Conservation (phyloP, 106 monocot species). For the Phalaenopsis aphrodite region DNA sequence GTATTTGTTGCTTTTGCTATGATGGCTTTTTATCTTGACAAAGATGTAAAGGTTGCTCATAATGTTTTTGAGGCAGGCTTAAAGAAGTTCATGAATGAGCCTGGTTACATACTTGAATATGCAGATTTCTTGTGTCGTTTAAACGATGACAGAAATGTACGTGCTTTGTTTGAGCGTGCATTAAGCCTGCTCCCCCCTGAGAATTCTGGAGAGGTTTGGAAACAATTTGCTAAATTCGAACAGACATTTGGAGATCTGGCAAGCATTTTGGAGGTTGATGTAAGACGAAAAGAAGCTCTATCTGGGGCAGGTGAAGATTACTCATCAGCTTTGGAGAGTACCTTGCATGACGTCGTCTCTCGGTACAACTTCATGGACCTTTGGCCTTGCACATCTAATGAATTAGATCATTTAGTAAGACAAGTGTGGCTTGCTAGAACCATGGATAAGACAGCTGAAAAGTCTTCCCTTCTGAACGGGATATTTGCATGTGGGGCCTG, state of each 20-base stretch:
- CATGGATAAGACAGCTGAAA: slow-evolving; percentile 49
- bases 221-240: slow-evolving; percentile 81
- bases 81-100: slow-evolving; percentile 90
- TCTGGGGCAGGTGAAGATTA: slow-evolving; percentile 51
- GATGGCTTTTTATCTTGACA: slow-evolving; percentile 91
- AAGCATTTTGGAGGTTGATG: slow-evolving; percentile 95
- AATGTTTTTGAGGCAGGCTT: slow-evolving; percentile 93
- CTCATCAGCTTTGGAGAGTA: slow-evolving; percentile 43
- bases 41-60: slow-evolving; percentile 91
- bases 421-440: slow-evolving; percentile 91
- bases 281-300: slow-evolving; percentile 83
- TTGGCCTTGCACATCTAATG: slow-evolving; percentile 91
- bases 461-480: slow-evolving; percentile 29
- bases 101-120: slow-evolving; percentile 93
- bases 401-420: slow-evolving; percentile 76
- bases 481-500: slow-evolving; percentile 3
- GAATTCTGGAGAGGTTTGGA: slow-evolving; percentile 94
- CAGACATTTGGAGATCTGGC: slow-evolving; percentile 88
- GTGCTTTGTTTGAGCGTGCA: slow-evolving; percentile 94
- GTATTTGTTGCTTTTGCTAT: slow-evolving; percentile 91
- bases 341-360: slow-evolving; percentile 68
- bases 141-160: slow-evolving; percentile 98
- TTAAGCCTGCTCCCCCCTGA: slow-evolving; percentile 81
- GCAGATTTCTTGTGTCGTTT: slow-evolving; percentile 91
- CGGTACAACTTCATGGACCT: slow-evolving; percentile 96